phyloP scores from a whole-genome alignment of 2,329 filamentous ascomycete species.

The Hypoxylon sp. region DNA sequence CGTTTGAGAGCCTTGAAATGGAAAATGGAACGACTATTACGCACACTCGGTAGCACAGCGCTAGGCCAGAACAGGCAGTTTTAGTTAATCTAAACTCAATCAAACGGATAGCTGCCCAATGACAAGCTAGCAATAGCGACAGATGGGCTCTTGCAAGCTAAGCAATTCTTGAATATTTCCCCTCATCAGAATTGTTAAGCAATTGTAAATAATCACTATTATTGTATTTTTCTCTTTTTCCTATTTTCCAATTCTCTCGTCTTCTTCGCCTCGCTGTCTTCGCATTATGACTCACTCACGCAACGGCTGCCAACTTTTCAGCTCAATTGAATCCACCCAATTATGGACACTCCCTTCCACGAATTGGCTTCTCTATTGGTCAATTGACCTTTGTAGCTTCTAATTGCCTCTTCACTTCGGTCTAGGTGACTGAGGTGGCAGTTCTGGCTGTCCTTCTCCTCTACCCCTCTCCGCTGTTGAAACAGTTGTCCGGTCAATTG shows the following conservation, averaged over 20 bases:
- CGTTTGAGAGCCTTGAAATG: slow-evolving; percentile 6
- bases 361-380: slow-evolving; percentile 45
- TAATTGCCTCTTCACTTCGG: slow-evolving; percentile 19
- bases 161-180: slow-evolving; percentile 15
- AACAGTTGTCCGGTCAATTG: slow-evolving; percentile 27
- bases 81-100: slow-evolving; percentile 2
- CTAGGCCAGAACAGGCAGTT: slow-evolving; percentile 26
- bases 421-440: slow-evolving; percentile 31
- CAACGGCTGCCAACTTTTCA: slow-evolving; percentile 29
- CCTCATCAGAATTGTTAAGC: slow-evolving; percentile 26
- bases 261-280: slow-evolving; percentile 29
- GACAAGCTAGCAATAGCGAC: slow-evolving; percentile 3
- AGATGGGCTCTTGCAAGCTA: slow-evolving; percentile 1
- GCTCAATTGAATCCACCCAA: slow-evolving; percentile 39
- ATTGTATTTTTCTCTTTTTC: neutral
- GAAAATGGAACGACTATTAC: slow-evolving; percentile 6
- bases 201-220: slow-evolving; percentile 19
- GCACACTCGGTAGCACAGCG: neutral
- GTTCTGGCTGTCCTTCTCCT: slow-evolving; percentile 10
- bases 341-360: slow-evolving; percentile 27
- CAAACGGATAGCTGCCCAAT: slow-evolving; percentile 9
- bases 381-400: slow-evolving; percentile 43
- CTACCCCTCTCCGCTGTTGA: slow-evolving; percentile 22
- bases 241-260: slow-evolving; percentile 25
- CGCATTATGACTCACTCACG: slow-evolving; percentile 47